phyloP scores from a whole-genome alignment of 129 eudicot genomes.

The Centella asiatica region DNA sequence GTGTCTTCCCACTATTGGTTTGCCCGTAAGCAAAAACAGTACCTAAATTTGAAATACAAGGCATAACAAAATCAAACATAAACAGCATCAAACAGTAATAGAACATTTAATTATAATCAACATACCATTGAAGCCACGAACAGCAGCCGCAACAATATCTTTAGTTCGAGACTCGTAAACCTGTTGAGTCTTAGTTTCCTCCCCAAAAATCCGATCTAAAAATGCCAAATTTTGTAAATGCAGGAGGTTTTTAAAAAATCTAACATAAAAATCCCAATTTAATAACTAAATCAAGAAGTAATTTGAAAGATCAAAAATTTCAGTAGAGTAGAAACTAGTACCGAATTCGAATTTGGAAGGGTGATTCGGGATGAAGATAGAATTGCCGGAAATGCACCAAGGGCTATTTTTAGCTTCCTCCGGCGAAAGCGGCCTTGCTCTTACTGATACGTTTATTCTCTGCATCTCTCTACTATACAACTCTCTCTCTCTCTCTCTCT shows the following conservation, averaged over 20 bases:
- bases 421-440: slow-evolving; percentile 75
- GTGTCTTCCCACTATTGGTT: slow-evolving; percentile 95
- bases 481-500: not conserved
- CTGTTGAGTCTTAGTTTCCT: slow-evolving; percentile 62
- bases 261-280: too few relatives aligned
- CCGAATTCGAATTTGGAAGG: slow-evolving; percentile 75
- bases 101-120: not conserved
- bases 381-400: slow-evolving; percentile 75
- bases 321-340: slow-evolving; percentile 5
- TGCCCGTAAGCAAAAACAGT: slow-evolving; percentile 99
- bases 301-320: too few relatives aligned
- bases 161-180: slow-evolving; percentile 69
- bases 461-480: slow-evolving; percentile 66
- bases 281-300: too few relatives aligned
- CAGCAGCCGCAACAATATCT: slow-evolving; percentile 81
- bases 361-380: slow-evolving; percentile 54
- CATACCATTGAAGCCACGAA: slow-evolving; percentile 83
- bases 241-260: not conserved
- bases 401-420: slow-evolving; percentile 80
- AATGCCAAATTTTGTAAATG: slow-evolving; percentile 9
- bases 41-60: slow-evolving; percentile 35
- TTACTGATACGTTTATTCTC: slow-evolving; percentile 73
- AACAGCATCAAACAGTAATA: not conserved
- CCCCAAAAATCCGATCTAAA: slow-evolving; percentile 62
- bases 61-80: not conserved